phyloP scores from a whole-genome alignment of 345 rosid species.

The Pugionium cornutum region DNA sequence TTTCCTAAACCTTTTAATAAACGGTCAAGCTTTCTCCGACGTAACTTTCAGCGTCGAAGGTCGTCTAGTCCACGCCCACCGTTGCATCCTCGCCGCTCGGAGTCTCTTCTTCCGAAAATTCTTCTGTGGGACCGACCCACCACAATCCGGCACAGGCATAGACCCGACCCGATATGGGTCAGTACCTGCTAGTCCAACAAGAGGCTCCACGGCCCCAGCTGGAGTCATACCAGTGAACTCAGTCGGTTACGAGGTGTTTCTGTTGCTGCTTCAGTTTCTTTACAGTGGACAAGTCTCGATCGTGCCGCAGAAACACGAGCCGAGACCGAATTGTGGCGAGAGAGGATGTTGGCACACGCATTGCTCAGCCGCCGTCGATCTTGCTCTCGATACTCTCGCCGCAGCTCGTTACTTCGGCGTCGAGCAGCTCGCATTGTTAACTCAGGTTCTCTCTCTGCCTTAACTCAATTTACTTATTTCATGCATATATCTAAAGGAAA shows the following conservation, averaged over 20 bases:
- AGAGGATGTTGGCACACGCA: conserved; percentile 99
- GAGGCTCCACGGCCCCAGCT: conserved; percentile 34
- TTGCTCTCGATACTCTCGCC: conserved; percentile 95
- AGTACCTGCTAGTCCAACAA: conserved; percentile 35
- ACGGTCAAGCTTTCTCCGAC: conserved; percentile 99
- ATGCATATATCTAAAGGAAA: conserved; percentile 6
- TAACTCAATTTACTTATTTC: conserved; percentile 3
- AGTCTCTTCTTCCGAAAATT: conserved; percentile 90
- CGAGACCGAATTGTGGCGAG: conserved; percentile 94
- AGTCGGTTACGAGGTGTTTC: conserved; percentile 95
- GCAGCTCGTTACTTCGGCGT: conserved; percentile 97
- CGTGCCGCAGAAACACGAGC: conserved; percentile 95
- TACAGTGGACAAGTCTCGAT: conserved; percentile 96
- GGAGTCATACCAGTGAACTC: conserved; percentile 88
- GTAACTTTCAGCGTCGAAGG: conserved; percentile 99
- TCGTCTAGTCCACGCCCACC: conserved; percentile 92
- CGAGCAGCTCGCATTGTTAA: conserved; percentile 94
- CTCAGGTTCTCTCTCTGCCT: conserved; percentile 65
- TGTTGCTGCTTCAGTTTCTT: conserved; percentile 85
- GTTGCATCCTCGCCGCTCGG: conserved; percentile 95
- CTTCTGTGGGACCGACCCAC: conserved; percentile 84
- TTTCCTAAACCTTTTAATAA: conserved; percentile 86
- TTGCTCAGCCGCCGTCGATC: conserved; percentile 99
- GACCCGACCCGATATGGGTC: conserved; percentile 51
- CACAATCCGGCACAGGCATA: conserved; percentile 50